phyloP scores from a whole-genome alignment of 2,329 filamentous ascomycete species.

The Cordyceps fumosorosea region DNA sequence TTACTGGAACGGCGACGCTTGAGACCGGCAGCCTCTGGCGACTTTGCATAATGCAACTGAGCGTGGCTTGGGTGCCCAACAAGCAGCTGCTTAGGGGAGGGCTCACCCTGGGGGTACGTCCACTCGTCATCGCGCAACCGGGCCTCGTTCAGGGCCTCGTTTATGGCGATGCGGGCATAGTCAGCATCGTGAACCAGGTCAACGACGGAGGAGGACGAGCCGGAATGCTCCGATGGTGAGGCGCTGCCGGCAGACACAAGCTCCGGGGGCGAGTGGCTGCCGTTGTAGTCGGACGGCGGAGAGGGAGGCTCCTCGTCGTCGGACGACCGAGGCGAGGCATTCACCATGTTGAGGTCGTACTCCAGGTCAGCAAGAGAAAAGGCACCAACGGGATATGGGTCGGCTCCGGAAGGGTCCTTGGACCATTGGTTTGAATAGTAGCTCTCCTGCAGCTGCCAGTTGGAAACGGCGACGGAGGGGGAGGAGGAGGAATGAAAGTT shows the following conservation, averaged over 20 bases:
- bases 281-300: slow-evolving; percentile 30
- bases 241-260: slow-evolving; percentile 32
- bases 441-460: slow-evolving; percentile 22
- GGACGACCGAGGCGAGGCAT: slow-evolving; percentile 24
- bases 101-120: slow-evolving; percentile 30
- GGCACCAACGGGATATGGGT: slow-evolving; percentile 28
- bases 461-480: slow-evolving; percentile 16
- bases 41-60: slow-evolving; percentile 22
- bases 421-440: slow-evolving; percentile 17
- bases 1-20: slow-evolving; percentile 31
- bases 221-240: slow-evolving; percentile 35
- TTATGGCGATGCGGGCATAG: slow-evolving; percentile 25
- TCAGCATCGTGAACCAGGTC: slow-evolving; percentile 26
- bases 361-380: slow-evolving; percentile 26
- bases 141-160: slow-evolving; percentile 29
- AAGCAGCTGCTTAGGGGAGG: slow-evolving; percentile 24
- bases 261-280: slow-evolving; percentile 30
- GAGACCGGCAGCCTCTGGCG: slow-evolving; percentile 21
- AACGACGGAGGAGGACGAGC: slow-evolving; percentile 23
- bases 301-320: slow-evolving; percentile 24
- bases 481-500: slow-evolving; percentile 1
- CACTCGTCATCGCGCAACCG: slow-evolving; percentile 34
- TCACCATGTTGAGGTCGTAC: slow-evolving; percentile 29
- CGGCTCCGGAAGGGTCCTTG: slow-evolving; percentile 31
- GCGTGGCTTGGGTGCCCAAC: slow-evolving; percentile 27